A percentile compares a stretch with the other conserved stretches of the same genome.
Conservation (phyloP, 805 yeast species). For the Kazachstania taianensis region DNA sequence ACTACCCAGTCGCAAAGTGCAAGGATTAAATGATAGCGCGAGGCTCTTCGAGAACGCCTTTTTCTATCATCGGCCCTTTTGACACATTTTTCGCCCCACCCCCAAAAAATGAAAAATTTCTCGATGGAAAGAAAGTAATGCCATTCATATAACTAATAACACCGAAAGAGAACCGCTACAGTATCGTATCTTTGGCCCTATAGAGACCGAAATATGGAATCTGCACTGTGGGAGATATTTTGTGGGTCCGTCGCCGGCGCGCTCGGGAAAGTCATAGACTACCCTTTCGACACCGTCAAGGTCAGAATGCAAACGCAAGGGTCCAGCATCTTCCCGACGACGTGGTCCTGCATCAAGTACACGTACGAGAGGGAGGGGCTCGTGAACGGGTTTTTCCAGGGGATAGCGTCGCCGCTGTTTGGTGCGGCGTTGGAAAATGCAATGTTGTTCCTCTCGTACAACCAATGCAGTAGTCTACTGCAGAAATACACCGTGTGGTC, state of each 20-base stretch:
- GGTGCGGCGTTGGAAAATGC: conserved; percentile 93
- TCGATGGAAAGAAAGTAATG: too few species aligned
- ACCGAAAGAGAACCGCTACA: too few species aligned
- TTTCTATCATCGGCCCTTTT: too few species aligned
- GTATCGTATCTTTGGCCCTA: too few species aligned
- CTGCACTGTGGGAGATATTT: conserved; percentile 28
- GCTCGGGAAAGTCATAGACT: conserved; percentile 74
- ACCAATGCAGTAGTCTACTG: conserved; percentile 34
- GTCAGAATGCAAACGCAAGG: conserved; percentile 80
- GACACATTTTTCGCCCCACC: too few species aligned
- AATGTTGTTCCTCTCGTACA: conserved; percentile 60
- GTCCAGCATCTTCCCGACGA: conserved; percentile 42
- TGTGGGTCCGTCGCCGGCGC: conserved; percentile 55
- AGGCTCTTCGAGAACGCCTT: too few species aligned
- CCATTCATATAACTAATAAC: too few species aligned
- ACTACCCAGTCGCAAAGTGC: too few species aligned
- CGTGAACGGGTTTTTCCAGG: conserved; percentile 59
- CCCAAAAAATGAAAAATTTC: too few species aligned
- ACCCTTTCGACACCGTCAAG: conserved; percentile 87
- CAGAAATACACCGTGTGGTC: conserved; percentile 22
- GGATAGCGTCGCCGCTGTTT: conserved; percentile 68
- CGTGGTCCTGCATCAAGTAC: conserved; percentile 52
- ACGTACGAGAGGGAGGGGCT: conserved; percentile 65
- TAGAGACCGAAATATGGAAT: too few species aligned
- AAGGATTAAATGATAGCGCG: too few species aligned